These are phyloP conservation scores for Wallacemonas sp. DNA, from an alignment of 208 protist genomes.

Conservation along the genomic window DNA sequence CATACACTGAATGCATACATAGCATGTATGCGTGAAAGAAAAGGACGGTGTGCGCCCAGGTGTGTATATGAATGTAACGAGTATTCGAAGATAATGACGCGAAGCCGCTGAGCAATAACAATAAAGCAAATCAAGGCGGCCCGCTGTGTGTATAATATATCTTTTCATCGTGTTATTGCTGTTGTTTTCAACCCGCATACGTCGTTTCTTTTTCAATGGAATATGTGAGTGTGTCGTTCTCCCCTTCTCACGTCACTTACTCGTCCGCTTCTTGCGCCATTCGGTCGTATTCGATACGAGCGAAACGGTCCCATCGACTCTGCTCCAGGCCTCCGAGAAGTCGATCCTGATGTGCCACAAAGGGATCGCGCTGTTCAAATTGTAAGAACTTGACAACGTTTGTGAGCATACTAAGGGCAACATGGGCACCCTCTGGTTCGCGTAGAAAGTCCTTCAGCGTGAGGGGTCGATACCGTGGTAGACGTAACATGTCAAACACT, in stretches of 20 bases:
- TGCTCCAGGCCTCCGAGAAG: constrained; percentile 66
- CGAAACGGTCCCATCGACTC: constrained; percentile 93
- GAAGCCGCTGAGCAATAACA: too few relatives aligned
- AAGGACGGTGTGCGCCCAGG: too few relatives aligned
- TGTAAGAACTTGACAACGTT: constrained; percentile 93
- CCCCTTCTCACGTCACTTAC: constrained; percentile 7
- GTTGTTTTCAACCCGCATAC: too few relatives aligned
- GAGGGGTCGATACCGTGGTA: constrained; percentile 50
- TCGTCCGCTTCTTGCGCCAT: constrained; percentile 83
- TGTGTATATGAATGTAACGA: too few relatives aligned
- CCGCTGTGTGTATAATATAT: too few relatives aligned
- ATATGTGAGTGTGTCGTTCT: too few relatives aligned
- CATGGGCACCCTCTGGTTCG: constrained; percentile 69
- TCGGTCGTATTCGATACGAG: constrained; percentile 91
- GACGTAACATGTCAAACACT: constrained; percentile 93
- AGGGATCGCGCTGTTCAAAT: constrained; percentile 92
- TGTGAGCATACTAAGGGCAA: constrained; percentile 94
- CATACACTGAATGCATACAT: too few relatives aligned
- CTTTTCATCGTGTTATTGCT: too few relatives aligned
- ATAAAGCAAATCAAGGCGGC: too few relatives aligned
- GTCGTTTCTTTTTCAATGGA: too few relatives aligned
- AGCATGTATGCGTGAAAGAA: too few relatives aligned
- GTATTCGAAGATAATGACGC: too few relatives aligned
- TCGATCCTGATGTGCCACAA: constrained; percentile 77
- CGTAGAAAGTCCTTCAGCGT: constrained; percentile 85